Conservation (phyloP, 2,329 filamentous ascomycete species). For the Talaromyces sp. region DNA sequence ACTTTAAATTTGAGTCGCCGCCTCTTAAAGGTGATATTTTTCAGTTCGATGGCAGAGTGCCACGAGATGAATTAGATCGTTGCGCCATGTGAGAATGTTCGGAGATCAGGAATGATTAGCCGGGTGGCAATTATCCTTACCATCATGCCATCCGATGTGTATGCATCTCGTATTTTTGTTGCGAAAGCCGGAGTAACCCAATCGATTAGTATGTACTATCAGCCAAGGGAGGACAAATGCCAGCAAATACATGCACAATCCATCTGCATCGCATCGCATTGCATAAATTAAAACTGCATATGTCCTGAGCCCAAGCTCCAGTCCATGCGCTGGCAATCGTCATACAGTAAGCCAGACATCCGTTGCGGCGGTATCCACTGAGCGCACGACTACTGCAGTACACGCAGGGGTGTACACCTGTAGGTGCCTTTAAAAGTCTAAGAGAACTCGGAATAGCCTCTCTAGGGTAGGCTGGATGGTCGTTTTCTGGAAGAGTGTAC, state of each 20-base stretch:
- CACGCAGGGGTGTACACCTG: background rate
- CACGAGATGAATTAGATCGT: background rate
- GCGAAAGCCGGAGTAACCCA: background rate
- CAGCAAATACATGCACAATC: background rate
- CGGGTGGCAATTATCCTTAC: background rate
- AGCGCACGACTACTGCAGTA: constrained; percentile 6
- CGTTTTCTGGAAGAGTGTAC: background rate
- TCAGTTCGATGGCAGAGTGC: background rate
- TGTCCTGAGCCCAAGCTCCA: background rate
- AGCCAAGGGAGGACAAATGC: background rate
- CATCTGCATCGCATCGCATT: background rate
- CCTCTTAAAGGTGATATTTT: background rate
- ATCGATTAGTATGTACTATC: background rate
- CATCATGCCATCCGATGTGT: background rate
- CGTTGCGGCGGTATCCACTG: constrained; percentile 5
- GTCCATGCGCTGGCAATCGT: constrained; percentile 6
- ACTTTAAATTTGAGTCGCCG: background rate
- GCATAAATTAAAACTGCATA: background rate
- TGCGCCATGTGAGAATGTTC: background rate
- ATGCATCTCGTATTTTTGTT: background rate
- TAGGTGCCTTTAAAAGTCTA: background rate
- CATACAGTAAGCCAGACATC: constrained; percentile 5
- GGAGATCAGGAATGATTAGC: background rate
- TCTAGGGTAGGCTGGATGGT: background rate
- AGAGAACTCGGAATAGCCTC: background rate